A percentile compares a stretch with the other conserved stretches of the same genome.
Evolutionary conservation across 148 eudicot genomes (phyloP).

Genomic region (Silene conica): DNA sequence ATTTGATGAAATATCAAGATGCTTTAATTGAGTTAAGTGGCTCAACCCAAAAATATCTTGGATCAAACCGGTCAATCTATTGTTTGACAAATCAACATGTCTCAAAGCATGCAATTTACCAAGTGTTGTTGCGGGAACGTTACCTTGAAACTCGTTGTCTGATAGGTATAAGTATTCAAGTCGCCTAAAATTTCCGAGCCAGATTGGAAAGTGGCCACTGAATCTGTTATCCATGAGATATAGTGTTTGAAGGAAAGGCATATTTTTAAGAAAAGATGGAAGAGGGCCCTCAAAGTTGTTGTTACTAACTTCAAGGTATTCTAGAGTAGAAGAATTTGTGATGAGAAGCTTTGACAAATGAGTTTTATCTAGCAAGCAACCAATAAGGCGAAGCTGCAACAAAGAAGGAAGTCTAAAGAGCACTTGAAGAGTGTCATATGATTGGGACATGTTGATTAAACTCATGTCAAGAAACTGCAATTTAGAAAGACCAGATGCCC

Average conservation of each 20-base stretch:
- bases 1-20: conserved; percentile 8
- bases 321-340: conserved; percentile 22
- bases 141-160: too few relatives aligned
- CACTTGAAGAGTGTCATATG: not conserved
- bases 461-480: not conserved
- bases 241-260: too few relatives aligned
- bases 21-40: not conserved
- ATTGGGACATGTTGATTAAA: not conserved
- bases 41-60: not conserved
- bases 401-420: conserved; percentile 1
- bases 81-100: too few relatives aligned
- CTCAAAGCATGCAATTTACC: too few relatives aligned
- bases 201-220: not conserved
- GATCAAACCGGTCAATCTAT: not conserved
- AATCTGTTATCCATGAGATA: too few relatives aligned
- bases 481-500: conserved; percentile 5
- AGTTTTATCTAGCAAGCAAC: not conserved
- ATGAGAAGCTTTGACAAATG: not conserved
- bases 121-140: too few relatives aligned
- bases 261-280: too few relatives aligned
- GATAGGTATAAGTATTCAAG: not conserved
- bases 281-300: not conserved
- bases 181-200: not conserved
- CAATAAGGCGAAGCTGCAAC: not conserved
- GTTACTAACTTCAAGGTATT: not conserved